Conservation (phyloP, 2,329 filamentous ascomycete genomes). For the Beauveria sp. region DNA sequence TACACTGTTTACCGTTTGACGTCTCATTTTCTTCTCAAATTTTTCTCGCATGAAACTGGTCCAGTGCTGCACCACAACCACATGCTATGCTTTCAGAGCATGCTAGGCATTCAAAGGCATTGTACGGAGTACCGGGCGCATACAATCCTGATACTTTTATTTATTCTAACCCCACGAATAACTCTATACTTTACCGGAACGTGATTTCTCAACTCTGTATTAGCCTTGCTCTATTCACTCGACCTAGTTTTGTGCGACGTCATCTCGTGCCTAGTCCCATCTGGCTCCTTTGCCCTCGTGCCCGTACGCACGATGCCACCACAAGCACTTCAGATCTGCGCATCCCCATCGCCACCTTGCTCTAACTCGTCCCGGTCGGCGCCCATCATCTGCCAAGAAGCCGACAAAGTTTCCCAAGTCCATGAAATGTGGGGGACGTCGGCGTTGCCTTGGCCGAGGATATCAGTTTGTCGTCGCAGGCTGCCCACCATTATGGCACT, state of each 20-base stretch:
- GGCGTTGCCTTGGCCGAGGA: not conserved
- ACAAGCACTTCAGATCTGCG: not conserved
- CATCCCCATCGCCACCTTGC: not conserved
- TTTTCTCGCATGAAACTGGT: too few species aligned
- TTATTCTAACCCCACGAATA: too few species aligned
- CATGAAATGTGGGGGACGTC: not conserved
- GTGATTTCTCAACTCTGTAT: not conserved
- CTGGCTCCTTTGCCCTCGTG: not conserved
- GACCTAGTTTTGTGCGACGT: not conserved
- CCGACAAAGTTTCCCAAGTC: not conserved
- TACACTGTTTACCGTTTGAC: too few species aligned
- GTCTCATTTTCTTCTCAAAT: too few species aligned
- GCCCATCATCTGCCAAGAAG: not conserved
- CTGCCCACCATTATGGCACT: too few species aligned
- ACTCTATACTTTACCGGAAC: not conserved
- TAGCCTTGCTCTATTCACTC: not conserved
- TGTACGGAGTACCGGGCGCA: too few species aligned
- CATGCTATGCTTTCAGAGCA: too few species aligned
- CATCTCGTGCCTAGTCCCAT: conserved; percentile 1
- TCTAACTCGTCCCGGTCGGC: not conserved
- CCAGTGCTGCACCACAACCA: too few species aligned
- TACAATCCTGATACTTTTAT: too few species aligned
- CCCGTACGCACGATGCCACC: not conserved
- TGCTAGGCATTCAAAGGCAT: too few species aligned
- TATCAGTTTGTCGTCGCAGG: not conserved